Base-by-base conservation (phyloP, 208 protist genomes). In the Wallacemonas sp. region DNA sequence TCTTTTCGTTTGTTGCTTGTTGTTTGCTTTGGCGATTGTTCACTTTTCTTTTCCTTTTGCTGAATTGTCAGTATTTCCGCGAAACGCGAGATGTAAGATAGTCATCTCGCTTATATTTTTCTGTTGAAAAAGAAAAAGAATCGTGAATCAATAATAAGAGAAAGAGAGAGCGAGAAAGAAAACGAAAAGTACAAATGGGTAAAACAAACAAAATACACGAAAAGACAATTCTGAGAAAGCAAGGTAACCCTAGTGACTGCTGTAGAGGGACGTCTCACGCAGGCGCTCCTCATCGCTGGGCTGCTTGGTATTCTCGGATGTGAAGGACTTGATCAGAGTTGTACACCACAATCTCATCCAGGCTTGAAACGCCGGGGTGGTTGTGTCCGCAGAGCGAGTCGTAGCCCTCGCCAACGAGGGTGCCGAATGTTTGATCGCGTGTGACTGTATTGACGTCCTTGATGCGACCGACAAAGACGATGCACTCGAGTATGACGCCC, bases 171-270 rank as follows among this genome's bases (percentile, higher is more conserved):
- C 16, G 30, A 58, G 36, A 12, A 71, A 43, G 17, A 46, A 34
- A 56, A 65, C 55, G 11, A 61, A 54, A 71, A 39, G 29, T 23
- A 65, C 52, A 24, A 48, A 62, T 26, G 8, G 36, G 19, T 49
- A 23, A n/a, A n/a, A n/a, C n/a, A n/a, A n/a, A n/a, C n/a, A n/a
- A n/a, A n/a, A n/a, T n/a, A n/a, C n/a, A n/a, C n/a, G n/a, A n/a
- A n/a, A n/a, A n/a, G n/a, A n/a, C n/a, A n/a, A n/a, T n/a, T n/a
- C n/a, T n/a, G n/a, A n/a, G n/a, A n/a, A n/a, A n/a, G n/a, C n/a
- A n/a, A n/a, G n/a, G n/a, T n/a, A n/a, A n/a, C n/a, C n/a, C n/a
- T n/a, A n/a, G n/a, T n/a, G n/a, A n/a, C n/a, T n/a, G n/a, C n/a
- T n/a, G n/a, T n/a, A n/a, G n/a, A n/a, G n/a, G n/a, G n/a, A n/a